phyloP scores from a whole-genome alignment of 306 rosid species.

The Hippophae rhamnoides region DNA sequence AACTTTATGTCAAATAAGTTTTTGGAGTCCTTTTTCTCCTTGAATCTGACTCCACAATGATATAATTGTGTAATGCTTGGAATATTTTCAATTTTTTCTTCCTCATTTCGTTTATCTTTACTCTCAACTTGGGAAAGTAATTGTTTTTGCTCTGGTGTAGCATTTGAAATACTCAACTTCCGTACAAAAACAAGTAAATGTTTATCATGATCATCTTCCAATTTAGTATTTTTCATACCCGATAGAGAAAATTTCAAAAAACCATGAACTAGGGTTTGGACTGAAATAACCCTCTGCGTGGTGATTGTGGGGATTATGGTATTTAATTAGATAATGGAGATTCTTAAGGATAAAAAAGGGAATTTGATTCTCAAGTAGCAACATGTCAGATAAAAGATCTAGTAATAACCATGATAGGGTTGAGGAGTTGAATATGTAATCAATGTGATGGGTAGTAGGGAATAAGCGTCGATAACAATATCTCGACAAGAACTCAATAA shows the following conservation, averaged over 20 bases:
- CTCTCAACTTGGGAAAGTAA: too few relatives aligned
- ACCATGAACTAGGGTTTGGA: neutral
- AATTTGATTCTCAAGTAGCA: constrained; percentile 32
- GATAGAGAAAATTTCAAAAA: neutral
- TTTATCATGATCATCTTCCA: too few relatives aligned
- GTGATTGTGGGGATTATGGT: too few relatives aligned
- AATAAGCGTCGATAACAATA: too few relatives aligned
- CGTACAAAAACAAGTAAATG: too few relatives aligned
- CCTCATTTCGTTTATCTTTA: neutral
- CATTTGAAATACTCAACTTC: too few relatives aligned
- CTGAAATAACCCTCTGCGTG: neutral
- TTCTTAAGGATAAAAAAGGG: constrained; percentile 21
- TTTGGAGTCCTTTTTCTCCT: neutral
- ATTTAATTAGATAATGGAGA: neutral
- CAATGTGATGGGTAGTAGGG: neutral
- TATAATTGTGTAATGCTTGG: constrained; percentile 11
- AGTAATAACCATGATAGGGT: neutral
- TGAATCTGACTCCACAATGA: constrained; percentile 11
- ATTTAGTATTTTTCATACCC: too few relatives aligned
- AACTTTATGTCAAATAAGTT: neutral
- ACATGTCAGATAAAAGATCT: constrained; percentile 7
- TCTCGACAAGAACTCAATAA: constrained; percentile 13
- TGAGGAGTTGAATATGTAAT: neutral
- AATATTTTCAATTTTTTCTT: constrained; percentile 2
- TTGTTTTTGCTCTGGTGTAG: too few relatives aligned